A percentile compares a stretch with the other conserved stretches of the same genome.
phyloP scores from a whole-genome alignment of 495 filamentous ascomycete species.

The Viridothelium virens region DNA sequence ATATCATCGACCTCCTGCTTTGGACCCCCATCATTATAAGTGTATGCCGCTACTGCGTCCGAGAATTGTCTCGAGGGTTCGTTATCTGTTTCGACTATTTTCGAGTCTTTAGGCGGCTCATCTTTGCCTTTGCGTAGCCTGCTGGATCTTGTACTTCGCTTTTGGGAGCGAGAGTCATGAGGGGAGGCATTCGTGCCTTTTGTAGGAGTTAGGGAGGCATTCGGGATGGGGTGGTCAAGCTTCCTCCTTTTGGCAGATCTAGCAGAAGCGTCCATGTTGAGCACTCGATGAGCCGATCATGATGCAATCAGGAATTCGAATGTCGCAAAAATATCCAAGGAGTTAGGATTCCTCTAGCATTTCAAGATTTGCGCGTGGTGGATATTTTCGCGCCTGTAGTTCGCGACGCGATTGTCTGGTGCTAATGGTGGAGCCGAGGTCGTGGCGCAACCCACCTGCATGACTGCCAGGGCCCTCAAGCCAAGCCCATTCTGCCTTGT shows the following conservation, averaged over 20 bases:
- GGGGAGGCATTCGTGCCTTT: background rate
- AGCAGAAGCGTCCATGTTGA: slow-evolving; percentile 24
- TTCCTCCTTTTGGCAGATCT: slow-evolving; percentile 29
- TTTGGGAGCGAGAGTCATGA: background rate
- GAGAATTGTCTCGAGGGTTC: background rate
- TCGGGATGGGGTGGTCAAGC: slow-evolving; percentile 18
- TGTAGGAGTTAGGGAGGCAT: slow-evolving; percentile 9
- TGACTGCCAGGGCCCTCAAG: background rate
- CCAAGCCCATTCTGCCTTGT: background rate
- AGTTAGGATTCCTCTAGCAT: background rate
- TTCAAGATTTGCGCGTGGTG: background rate
- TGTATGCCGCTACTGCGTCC: slow-evolving; percentile 2
- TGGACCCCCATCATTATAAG: background rate
- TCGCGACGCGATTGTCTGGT: background rate
- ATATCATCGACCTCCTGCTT: background rate
- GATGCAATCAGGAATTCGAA: background rate
- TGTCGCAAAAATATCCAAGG: background rate
- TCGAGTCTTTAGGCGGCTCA: background rate
- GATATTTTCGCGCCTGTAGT: background rate
- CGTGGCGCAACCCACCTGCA: background rate
- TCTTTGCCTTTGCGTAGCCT: background rate
- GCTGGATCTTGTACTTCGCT: slow-evolving; percentile 2
- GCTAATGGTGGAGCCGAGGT: background rate
- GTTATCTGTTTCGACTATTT: background rate
- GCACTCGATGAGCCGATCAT: background rate